Base-by-base conservation (phyloP, 2,329 filamentous ascomycete species). In the Alternaria novae-zelandiae region DNA sequence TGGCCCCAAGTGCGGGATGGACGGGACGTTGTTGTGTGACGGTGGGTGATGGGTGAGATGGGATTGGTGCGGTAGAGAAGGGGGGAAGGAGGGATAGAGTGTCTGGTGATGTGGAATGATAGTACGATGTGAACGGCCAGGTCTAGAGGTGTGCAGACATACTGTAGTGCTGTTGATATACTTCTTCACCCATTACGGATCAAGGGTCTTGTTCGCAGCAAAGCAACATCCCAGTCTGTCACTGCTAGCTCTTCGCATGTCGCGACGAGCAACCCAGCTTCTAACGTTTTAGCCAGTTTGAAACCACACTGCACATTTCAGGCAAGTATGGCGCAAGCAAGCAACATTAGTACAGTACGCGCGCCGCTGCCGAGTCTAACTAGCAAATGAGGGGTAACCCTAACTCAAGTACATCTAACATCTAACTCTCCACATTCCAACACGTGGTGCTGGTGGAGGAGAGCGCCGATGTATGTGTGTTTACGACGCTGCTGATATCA, bases 301-400 rank as follows among this genome's bases (percentile, higher is more conserved):
- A 30, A 41, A 30, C 43, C 25, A 20, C 32, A 36, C 32, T 36
- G 32, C 32, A 11, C 25, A 17, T 9, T 15, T 30, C 46, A 36
- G 55, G 45, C 46, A 57, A 57, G 55, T 57, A 57, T 51, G 45
- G 55, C 55, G 55, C 21, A 59, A 43, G 36, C 36, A 41, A 41
- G 36, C 36, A 41, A 17, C 36, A 41, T 41, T 41, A 41, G 49
- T 51, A 23, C 49, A 41, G 49, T 51, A 23, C 49, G 32, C 17
- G 49, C 28, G 30, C 49, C 28, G 28, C 49, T 36, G 28, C 28
- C 17, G 49, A 36, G 28, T 51, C 28, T 4, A 36, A 51, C 17
- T 36, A 23, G 49, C 49, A 53, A n/a, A 21, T 41, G 30, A 53
- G 49, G 49, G 30, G 28, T 30, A n/a, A n/a, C n/a, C n/a, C n/a